phyloP scores from a whole-genome alignment of 2,329 filamentous ascomycete genomes.

The Mycosphaerella arachidis region DNA sequence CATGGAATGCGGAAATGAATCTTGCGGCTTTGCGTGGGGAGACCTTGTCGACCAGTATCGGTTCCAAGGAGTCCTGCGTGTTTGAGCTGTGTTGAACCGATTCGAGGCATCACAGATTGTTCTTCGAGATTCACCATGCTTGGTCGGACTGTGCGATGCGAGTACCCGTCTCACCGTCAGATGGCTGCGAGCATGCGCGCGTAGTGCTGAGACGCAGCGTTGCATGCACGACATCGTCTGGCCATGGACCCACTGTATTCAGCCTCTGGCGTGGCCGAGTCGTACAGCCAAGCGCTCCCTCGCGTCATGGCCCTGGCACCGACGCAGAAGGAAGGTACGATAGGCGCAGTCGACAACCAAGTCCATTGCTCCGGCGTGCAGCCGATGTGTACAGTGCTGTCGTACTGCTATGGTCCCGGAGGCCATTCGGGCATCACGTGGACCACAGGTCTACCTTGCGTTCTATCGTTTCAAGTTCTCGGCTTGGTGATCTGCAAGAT shows the following conservation, averaged over 20 bases:
- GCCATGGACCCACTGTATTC: neutral
- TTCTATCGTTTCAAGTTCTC: neutral
- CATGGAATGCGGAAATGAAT: neutral
- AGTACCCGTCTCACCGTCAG: conserved; percentile 1
- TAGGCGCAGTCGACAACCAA: neutral
- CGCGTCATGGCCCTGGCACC: neutral
- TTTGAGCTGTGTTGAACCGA: neutral
- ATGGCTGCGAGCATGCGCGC: neutral
- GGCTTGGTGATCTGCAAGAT: neutral
- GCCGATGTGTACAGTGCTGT: neutral
- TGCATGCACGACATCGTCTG: neutral
- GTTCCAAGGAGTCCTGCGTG: neutral
- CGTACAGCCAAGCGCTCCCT: neutral
- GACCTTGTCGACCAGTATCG: neutral
- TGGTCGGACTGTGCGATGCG: neutral
- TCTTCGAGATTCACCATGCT: neutral
- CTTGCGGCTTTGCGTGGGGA: neutral
- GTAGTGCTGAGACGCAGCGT: neutral
- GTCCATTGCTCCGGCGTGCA: neutral
- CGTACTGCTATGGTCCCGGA: neutral
- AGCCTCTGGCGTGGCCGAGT: neutral
- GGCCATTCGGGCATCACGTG: neutral
- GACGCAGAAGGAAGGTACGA: neutral
- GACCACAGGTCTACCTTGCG: neutral
- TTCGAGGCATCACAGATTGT: neutral